Evolutionary conservation across 179 eudicot genomes (phyloP).

Genomic region (Camellia oleifera): DNA sequence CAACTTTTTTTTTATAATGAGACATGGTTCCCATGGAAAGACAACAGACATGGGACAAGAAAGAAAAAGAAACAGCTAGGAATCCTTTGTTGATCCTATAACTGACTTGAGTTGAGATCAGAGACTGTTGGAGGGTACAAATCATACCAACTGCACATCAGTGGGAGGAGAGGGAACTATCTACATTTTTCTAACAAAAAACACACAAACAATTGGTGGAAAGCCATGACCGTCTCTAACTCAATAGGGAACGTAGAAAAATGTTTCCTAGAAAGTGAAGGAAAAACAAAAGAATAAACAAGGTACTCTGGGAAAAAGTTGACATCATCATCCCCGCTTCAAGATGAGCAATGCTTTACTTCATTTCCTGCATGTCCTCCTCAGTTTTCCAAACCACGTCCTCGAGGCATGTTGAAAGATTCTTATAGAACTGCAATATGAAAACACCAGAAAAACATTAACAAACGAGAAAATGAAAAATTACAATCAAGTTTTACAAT

Average conservation of each 20-base stretch:
- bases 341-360: conserved; percentile 5
- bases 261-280: background rate
- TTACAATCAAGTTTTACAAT: background rate
- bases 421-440: conserved; percentile 70
- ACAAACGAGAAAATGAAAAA: background rate
- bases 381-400: conserved; percentile 98
- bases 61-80: background rate
- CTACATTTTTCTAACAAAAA: background rate
- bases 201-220: too few species aligned
- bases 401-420: conserved; percentile 71
- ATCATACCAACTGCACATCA: background rate
- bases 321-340: too few species aligned
- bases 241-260: background rate
- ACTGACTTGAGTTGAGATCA: background rate
- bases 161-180: background rate
- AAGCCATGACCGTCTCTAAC: too few species aligned
- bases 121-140: background rate
- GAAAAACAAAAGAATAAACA: background rate
- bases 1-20: too few species aligned
- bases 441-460: background rate
- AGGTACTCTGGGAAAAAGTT: background rate
- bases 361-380: conserved; percentile 62
- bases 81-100: background rate
- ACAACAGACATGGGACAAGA: too few species aligned
- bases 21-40: background rate